Evolutionary conservation across 2,329 filamentous ascomycete species (phyloP).

Genomic region (Ophiosphaerella korrae): DNA sequence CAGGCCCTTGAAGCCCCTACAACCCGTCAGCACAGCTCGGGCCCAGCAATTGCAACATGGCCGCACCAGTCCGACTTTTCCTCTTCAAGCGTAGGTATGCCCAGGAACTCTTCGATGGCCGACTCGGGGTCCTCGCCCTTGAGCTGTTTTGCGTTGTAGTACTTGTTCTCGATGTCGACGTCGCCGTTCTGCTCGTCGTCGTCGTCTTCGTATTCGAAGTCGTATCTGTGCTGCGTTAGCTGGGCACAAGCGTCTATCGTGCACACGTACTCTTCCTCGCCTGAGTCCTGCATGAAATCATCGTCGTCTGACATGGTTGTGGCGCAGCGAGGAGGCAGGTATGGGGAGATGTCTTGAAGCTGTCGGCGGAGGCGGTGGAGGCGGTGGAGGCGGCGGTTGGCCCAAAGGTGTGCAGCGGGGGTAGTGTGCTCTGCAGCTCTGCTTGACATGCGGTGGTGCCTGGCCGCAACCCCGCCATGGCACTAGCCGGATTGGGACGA

Average conservation of each 20-base stretch:
- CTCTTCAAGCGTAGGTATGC: slow-evolving; percentile 78
- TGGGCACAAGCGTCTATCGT: not conserved
- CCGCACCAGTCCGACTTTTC: slow-evolving; percentile 90
- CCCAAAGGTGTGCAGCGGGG: not conserved
- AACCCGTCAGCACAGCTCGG: slow-evolving; percentile 17
- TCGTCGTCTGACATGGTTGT: slow-evolving; percentile 78
- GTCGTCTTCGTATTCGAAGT: slow-evolving; percentile 96
- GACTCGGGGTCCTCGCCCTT: slow-evolving; percentile 85
- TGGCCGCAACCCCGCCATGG: slow-evolving; percentile 1
- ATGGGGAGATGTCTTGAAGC: not conserved
- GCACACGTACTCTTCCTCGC: slow-evolving; percentile 74
- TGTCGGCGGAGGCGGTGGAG: too few species aligned
- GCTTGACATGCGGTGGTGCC: slow-evolving; percentile 13
- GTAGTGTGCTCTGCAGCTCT: slow-evolving; percentile 6
- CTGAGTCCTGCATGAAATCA: slow-evolving; percentile 93
- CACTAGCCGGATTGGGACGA: not conserved
- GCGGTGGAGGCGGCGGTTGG: too few species aligned
- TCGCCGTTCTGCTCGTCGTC: slow-evolving; percentile 87
- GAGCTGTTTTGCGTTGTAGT: slow-evolving; percentile 98
- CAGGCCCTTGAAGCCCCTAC: slow-evolving; percentile 87
- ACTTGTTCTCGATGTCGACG: slow-evolving; percentile 98
- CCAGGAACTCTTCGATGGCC: slow-evolving; percentile 91
- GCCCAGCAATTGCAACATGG: not conserved
- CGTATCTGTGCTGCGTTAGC: slow-evolving; percentile 65
- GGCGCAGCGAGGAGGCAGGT: slow-evolving; percentile 8